These are phyloP conservation scores for Lentinula detonsa DNA, from an alignment of 768 basidiomycete species.

Conservation along the genomic window DNA sequence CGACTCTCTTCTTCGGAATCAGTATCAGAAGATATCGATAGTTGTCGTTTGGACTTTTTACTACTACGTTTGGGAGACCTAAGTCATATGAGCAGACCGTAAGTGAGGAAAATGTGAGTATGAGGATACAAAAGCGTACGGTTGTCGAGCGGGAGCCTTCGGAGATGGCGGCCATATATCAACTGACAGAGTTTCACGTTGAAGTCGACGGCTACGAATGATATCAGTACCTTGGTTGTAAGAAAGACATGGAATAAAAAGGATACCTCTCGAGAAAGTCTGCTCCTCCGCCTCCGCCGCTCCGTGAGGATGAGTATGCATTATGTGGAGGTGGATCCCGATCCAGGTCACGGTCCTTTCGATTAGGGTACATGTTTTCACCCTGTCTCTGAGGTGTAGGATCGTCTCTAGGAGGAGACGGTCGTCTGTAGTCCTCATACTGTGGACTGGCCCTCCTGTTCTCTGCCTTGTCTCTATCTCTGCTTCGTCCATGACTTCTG, in stretches of 20 bases:
- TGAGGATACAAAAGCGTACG: constrained; percentile 34
- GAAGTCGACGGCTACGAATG: constrained; percentile 54
- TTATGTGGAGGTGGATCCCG: constrained; percentile 21
- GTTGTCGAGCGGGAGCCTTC: constrained; percentile 50
- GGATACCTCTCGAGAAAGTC: constrained; percentile 72
- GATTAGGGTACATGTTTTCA: constrained; percentile 53
- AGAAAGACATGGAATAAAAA: constrained; percentile 3
- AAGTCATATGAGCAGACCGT: background rate
- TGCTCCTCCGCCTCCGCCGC: constrained; percentile 31
- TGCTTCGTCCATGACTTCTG: constrained; percentile 16
- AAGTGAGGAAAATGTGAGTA: background rate
- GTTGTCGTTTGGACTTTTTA: constrained; percentile 56
- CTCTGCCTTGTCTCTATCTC: constrained; percentile 15
- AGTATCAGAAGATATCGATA: constrained; percentile 41
- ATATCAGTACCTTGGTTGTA: background rate
- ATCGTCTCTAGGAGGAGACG: constrained; percentile 28
- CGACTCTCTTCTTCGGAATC: constrained; percentile 54
- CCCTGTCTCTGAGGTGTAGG: constrained; percentile 39
- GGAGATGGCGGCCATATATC: constrained; percentile 85
- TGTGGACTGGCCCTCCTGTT: constrained; percentile 47
- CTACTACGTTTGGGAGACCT: constrained; percentile 55
- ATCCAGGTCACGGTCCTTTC: constrained; percentile 16
- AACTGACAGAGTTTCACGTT: constrained; percentile 51
- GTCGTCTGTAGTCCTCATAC: constrained; percentile 53
- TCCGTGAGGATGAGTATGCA: constrained; percentile 27